Evolutionary conservation across 805 yeast species (phyloP).

Genomic region (Kodamaea leandrae): DNA sequence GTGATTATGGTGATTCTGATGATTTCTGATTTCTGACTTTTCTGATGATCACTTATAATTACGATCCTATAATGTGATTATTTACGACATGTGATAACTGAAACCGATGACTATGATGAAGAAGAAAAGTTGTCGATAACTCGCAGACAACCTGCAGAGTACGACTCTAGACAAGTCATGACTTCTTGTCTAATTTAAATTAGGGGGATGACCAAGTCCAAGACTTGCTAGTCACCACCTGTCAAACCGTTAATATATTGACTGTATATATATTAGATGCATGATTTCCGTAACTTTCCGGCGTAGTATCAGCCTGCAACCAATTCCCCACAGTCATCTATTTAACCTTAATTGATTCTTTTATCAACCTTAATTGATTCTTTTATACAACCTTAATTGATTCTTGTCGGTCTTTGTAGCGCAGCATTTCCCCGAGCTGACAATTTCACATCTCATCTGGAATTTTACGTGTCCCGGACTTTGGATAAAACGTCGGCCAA

Average conservation of each 20-base stretch:
- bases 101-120: neutral
- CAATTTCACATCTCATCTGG: neutral
- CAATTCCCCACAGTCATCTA: neutral
- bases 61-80: too few species aligned
- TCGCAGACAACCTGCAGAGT: too few species aligned
- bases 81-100: too few species aligned
- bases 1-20: neutral
- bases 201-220: neutral
- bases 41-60: too few species aligned
- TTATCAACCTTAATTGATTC: too few species aligned
- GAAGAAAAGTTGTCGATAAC: neutral
- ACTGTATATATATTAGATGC: conserved; percentile 2
- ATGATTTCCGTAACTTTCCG: neutral
- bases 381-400: too few species aligned
- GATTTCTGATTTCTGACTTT: neutral
- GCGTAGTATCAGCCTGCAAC: too few species aligned
- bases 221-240: neutral
- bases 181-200: neutral
- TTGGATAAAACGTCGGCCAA: neutral
- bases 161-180: neutral
- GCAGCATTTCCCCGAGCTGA: neutral
- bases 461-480: neutral
- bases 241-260: neutral
- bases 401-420: neutral
- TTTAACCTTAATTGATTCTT: too few species aligned